These are phyloP conservation scores for Fusarium sp. DNA, from an alignment of 2,329 filamentous ascomycete genomes.

Conservation along the genomic window DNA sequence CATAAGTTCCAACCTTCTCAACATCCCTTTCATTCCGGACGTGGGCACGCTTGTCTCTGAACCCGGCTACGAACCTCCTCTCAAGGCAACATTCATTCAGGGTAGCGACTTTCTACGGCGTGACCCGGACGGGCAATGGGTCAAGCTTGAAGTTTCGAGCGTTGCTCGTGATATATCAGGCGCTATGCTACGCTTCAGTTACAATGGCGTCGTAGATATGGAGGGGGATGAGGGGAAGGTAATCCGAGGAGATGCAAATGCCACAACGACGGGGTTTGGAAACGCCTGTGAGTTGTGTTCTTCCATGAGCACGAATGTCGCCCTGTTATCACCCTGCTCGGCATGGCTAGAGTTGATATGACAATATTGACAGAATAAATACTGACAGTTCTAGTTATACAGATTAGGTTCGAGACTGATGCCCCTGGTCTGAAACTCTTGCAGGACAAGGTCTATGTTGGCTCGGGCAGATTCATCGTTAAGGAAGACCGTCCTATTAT, in stretches of 20 bases:
- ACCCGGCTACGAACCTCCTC: slow-evolving; percentile 52
- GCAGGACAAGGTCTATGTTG: slow-evolving; percentile 58
- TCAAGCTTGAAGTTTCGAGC: slow-evolving; percentile 56
- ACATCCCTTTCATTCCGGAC: slow-evolving; percentile 52
- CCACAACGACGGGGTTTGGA: slow-evolving; percentile 57
- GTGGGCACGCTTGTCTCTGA: slow-evolving; percentile 55
- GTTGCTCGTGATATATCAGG: slow-evolving; percentile 52
- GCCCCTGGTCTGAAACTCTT: slow-evolving; percentile 53
- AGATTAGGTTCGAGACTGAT: slow-evolving; percentile 57
- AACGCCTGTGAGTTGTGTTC: slow-evolving; percentile 53
- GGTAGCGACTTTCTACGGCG: slow-evolving; percentile 58
- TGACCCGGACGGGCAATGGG: slow-evolving; percentile 55
- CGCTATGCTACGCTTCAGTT: slow-evolving; percentile 55
- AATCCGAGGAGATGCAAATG: slow-evolving; percentile 52
- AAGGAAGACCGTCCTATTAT: slow-evolving; percentile 51
- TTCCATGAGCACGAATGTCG: neutral
- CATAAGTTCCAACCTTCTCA: slow-evolving; percentile 52
- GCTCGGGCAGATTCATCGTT: slow-evolving; percentile 58
- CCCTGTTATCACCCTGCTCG: neutral
- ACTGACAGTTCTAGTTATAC: slow-evolving; percentile 51
- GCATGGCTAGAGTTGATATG: neutral
- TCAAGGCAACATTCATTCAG: slow-evolving; percentile 56
- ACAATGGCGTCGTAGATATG: slow-evolving; percentile 56
- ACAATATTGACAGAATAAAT: neutral
- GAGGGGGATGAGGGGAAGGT: slow-evolving; percentile 52